These are phyloP conservation scores for Aspergillus ibericus DNA, from an alignment of 2,329 filamentous ascomycete species.

Conservation along the genomic window DNA sequence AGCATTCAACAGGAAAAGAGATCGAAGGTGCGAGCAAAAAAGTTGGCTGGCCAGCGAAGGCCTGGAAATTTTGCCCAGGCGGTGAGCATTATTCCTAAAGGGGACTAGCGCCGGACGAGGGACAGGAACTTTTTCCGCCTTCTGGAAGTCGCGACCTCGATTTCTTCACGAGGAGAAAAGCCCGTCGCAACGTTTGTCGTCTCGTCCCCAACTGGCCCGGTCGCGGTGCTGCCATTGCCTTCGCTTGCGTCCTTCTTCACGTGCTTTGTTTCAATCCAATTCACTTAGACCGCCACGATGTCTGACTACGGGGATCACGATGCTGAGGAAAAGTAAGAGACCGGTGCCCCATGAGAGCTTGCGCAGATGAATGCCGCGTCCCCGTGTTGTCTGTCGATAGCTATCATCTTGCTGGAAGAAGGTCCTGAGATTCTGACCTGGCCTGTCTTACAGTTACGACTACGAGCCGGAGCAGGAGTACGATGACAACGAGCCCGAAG, in stretches of 20 bases:
- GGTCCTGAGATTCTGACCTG: constrained; percentile 28
- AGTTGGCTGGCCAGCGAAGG: constrained; percentile 1
- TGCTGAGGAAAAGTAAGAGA: constrained; percentile 57
- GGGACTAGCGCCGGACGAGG: constrained; percentile 25
- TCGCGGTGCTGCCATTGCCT: constrained; percentile 12
- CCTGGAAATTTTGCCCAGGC: constrained; percentile 35
- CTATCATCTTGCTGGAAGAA: not conserved
- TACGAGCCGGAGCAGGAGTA: constrained; percentile 61
- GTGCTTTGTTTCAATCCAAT: constrained; percentile 15
- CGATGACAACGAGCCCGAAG: constrained; percentile 66
- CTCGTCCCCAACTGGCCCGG: constrained; percentile 12
- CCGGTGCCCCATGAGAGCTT: constrained; percentile 17
- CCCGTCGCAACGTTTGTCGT: constrained; percentile 19
- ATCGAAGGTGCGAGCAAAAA: not conserved
- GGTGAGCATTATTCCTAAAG: constrained; percentile 27
- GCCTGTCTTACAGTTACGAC: constrained; percentile 39
- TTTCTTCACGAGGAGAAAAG: constrained; percentile 17
- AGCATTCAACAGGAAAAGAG: constrained; percentile 2
- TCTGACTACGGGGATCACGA: constrained; percentile 73
- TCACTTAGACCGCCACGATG: constrained; percentile 50
- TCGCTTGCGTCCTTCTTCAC: constrained; percentile 6
- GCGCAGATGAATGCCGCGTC: constrained; percentile 1
- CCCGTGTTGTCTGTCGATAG: not conserved
- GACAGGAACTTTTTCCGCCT: constrained; percentile 39
- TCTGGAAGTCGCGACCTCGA: constrained; percentile 26